Conservation (phyloP, 1,284 basidiomycete species). For the Ustilago bromivora region DNA sequence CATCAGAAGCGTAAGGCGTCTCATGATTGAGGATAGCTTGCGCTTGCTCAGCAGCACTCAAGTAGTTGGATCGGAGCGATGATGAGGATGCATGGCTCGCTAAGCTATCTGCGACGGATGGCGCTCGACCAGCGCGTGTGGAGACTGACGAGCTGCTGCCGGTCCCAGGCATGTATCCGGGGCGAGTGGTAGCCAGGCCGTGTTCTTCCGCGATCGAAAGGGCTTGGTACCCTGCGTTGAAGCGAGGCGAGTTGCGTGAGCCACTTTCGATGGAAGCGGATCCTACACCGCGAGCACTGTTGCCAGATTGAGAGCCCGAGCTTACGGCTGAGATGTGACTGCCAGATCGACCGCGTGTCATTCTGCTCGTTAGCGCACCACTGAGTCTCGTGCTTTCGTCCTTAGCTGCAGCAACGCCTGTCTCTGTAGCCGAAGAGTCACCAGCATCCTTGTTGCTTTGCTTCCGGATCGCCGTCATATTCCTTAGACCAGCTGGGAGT, state of each 20-base stretch:
- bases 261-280: slow-evolving; percentile 12
- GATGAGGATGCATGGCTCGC: slow-evolving; percentile 40
- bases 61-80: slow-evolving; percentile 42
- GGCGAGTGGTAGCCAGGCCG: slow-evolving; percentile 12
- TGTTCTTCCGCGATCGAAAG: slow-evolving; percentile 50
- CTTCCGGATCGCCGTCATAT: slow-evolving; percentile 35
- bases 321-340: slow-evolving; percentile 44
- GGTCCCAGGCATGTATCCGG: not conserved
- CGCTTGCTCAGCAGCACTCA: slow-evolving; percentile 54
- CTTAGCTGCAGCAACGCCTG: not conserved
- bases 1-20: slow-evolving; percentile 24
- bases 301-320: slow-evolving; percentile 41
- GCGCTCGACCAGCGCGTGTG: slow-evolving; percentile 23
- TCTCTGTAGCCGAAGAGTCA: slow-evolving; percentile 11
- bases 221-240: slow-evolving; percentile 29
- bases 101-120: slow-evolving; percentile 33
- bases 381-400: slow-evolving; percentile 6
- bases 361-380: not conserved
- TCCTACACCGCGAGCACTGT: slow-evolving; percentile 22
- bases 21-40: slow-evolving; percentile 56
- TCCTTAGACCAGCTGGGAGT: slow-evolving; percentile 36
- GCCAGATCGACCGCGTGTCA: slow-evolving; percentile 45
- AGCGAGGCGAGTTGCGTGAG: slow-evolving; percentile 34
- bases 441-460: slow-evolving; percentile 13
- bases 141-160: slow-evolving; percentile 9